These are phyloP conservation scores for Coniochaeta sp. DNA, from an alignment of 2,329 filamentous ascomycete species.

Conservation along the genomic window DNA sequence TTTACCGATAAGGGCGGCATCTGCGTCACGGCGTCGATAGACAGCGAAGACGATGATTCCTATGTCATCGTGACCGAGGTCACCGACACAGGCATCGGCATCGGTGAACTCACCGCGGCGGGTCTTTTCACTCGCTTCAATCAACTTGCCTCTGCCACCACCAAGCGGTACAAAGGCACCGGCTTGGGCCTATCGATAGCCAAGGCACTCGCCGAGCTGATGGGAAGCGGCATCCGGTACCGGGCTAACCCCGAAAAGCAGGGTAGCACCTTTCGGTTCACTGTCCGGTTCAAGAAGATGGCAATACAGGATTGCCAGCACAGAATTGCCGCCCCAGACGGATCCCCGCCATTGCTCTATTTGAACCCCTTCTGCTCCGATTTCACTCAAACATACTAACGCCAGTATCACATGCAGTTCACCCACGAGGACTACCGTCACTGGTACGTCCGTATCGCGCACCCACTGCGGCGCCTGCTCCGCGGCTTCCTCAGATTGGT, in stretches of 20 bases:
- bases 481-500: no score
- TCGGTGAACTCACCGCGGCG: constrained; percentile 52
- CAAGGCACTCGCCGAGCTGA: constrained; percentile 72
- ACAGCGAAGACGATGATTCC: constrained; percentile 30
- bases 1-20: constrained; percentile 52
- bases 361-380: no score
- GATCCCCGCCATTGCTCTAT: no score
- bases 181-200: constrained; percentile 73
- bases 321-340: no score
- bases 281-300: constrained; percentile 31
- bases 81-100: constrained; percentile 75
- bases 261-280: constrained; percentile 48
- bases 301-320: no score
- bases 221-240: constrained; percentile 46
- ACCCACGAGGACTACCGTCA: no score
- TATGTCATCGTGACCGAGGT: constrained; percentile 51
- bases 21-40: constrained; percentile 31
- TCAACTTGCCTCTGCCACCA: constrained; percentile 74
- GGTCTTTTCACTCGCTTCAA: constrained; percentile 69
- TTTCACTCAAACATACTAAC: no score
- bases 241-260: constrained; percentile 33
- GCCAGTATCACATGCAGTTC: no score
- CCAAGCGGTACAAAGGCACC: constrained; percentile 71
- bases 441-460: no score
- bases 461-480: no score